Base-by-base conservation (phyloP, 2,329 filamentous ascomycete genomes). In the Alternaria sp. region DNA sequence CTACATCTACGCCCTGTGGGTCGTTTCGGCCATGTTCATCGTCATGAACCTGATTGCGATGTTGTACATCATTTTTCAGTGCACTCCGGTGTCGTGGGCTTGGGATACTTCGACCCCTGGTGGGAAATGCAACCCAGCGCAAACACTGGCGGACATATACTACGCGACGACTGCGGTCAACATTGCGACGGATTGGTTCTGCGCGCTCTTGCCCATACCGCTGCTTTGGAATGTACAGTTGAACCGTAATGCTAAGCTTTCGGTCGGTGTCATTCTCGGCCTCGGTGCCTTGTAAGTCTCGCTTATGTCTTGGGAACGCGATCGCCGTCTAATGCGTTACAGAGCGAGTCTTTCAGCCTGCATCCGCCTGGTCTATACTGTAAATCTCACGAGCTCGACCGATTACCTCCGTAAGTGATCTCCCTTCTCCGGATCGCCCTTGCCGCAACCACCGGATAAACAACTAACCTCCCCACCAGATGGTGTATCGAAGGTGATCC, bases 141-240 rank as follows among this genome's bases (percentile, higher is more conserved):
- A 57, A 9, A 57, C 46, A 45, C 46, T 60, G 30, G 57, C 57
- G 25, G 57, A 60, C 7, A 52, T 60, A 18, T 60, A 60, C 40
- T 60, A 60, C 25, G 57, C 57, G 32, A 60, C 57, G 11, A 60
- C 57, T 11, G 57, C 57, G 20, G 40, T 60, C 14, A 60, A 60
- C 20, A 57, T 60, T 57, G 53, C 57, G n/a, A 60, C 57, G 25
- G 53, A 60, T 34, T 60, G 57, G 57, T 60, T 60, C 30, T 60
- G 57, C 38, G 57, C 57, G 9, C 53, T 60, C 38, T 20, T 60
- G 18, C 57, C 57, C 32, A 52, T 60, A 60, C 57, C 57, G 16
- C 41, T 60, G 5, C 54, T 60, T 20, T 60, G 57, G 57, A 60
- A 60, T 22, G 57, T 60, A 16, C 57, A 60, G 40, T 43, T 60